Evolutionary conservation across 2,329 filamentous ascomycete genomes (phyloP).

Genomic region (Fusarium fracticaudum): DNA sequence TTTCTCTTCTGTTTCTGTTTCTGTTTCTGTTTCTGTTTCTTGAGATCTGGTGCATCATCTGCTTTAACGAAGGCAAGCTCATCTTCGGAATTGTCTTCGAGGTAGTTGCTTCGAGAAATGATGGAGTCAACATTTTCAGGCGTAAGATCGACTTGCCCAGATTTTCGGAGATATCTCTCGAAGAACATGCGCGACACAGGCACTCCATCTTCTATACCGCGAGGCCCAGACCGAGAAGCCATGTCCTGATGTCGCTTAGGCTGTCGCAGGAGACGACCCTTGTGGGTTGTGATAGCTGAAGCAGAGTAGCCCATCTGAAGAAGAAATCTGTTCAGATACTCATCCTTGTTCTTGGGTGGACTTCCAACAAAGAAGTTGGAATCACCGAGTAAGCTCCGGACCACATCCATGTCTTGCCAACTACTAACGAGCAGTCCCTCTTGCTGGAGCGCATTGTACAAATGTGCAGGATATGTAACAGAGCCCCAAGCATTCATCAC

Average conservation of each 20-base stretch:
- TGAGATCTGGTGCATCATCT: fast-evolving
- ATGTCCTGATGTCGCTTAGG: not conserved
- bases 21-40: not conserved
- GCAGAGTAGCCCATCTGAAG: not conserved
- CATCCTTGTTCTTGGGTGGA: not conserved
- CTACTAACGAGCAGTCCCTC: not conserved
- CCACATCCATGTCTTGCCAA: not conserved
- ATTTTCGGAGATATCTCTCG: not conserved
- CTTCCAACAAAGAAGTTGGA: not conserved
- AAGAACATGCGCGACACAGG: not conserved
- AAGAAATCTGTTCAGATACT: not conserved
- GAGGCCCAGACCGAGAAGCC: not conserved
- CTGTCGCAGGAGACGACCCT: not conserved
- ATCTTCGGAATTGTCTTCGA: not conserved
- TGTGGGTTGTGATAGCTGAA: not conserved
- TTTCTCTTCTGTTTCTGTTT: not conserved
- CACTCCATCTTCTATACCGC: not conserved
- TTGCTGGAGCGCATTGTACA: not conserved
- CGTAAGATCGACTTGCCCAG: not conserved
- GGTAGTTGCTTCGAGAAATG: not conserved
- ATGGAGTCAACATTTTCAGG: not conserved
- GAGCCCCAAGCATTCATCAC: fast-evolving
- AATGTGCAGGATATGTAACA: not conserved
- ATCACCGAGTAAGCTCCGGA: not conserved
- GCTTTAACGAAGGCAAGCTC: not conserved